Evolutionary conservation across 1,284 basidiomycete species (phyloP).

Genomic region (Ceraceosorus guamensis): DNA sequence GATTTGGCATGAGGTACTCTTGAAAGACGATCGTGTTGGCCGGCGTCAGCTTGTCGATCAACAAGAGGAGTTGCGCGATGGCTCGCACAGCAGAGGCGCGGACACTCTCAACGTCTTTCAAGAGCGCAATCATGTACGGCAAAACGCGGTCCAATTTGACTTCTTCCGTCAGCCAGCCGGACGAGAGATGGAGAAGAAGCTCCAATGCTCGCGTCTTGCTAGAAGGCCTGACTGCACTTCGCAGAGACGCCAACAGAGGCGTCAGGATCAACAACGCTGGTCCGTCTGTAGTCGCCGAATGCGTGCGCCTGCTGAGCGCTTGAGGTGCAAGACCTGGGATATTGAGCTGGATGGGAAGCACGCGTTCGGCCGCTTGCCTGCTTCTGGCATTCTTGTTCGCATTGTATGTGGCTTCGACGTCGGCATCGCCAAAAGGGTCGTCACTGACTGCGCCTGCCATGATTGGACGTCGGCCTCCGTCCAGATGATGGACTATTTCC

Average conservation of each 20-base stretch:
- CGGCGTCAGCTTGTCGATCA: slow-evolving; percentile 78
- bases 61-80: slow-evolving; percentile 73
- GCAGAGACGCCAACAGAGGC: slow-evolving; percentile 78
- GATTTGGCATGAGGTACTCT: slow-evolving; percentile 89
- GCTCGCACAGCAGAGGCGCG: slow-evolving; percentile 71
- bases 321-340: slow-evolving; percentile 31
- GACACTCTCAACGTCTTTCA: slow-evolving; percentile 78
- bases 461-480: not conserved
- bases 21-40: slow-evolving; percentile 78
- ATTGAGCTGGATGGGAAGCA: slow-evolving; percentile 23
- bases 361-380: slow-evolving; percentile 12
- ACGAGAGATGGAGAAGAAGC: slow-evolving; percentile 72
- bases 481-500: slow-evolving; percentile 23
- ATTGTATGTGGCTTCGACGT: not conserved
- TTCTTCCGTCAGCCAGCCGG: slow-evolving; percentile 75
- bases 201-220: slow-evolving; percentile 80
- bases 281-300: slow-evolving; percentile 56
- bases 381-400: not conserved
- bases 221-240: slow-evolving; percentile 78
- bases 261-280: slow-evolving; percentile 73
- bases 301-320: slow-evolving; percentile 9
- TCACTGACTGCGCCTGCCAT: not conserved
- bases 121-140: slow-evolving; percentile 79
- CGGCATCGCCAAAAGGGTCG: not conserved
- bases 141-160: slow-evolving; percentile 89